Evolutionary conservation across 805 yeast species (phyloP).

Genomic region (Ogataea siamensis): DNA sequence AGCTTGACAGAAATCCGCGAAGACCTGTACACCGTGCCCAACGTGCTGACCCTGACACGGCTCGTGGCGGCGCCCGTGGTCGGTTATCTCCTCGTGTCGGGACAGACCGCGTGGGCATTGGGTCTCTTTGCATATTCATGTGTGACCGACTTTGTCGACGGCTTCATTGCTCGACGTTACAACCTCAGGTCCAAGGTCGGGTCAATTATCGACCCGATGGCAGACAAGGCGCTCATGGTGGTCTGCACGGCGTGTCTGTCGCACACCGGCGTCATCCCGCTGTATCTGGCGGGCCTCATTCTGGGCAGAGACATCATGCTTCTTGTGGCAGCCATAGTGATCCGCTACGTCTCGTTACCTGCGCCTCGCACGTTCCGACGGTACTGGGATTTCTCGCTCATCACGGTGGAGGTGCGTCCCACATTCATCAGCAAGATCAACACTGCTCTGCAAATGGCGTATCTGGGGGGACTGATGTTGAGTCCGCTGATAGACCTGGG

Average conservation of each 20-base stretch:
- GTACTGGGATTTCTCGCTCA: slow-evolving; percentile 76
- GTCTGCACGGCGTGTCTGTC: slow-evolving; percentile 78
- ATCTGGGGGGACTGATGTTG: slow-evolving; percentile 63
- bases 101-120: slow-evolving; percentile 63
- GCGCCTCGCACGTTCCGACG: slow-evolving; percentile 69
- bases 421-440: slow-evolving; percentile 82
- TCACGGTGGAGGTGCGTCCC: slow-evolving; percentile 86
- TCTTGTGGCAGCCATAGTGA: slow-evolving; percentile 67
- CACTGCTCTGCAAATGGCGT: slow-evolving; percentile 90
- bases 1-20: slow-evolving; percentile 43
- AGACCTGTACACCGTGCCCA: slow-evolving; percentile 80
- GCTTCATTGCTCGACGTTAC: slow-evolving; percentile 80
- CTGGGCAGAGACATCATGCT: slow-evolving; percentile 81
- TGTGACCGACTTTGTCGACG: slow-evolving; percentile 88
- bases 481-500: slow-evolving; percentile 44
- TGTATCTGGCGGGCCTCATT: slow-evolving; percentile 62
- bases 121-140: slow-evolving; percentile 81
- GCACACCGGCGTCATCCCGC: slow-evolving; percentile 66
- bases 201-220: slow-evolving; percentile 89
- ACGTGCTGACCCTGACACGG: slow-evolving; percentile 76
- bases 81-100: slow-evolving; percentile 71
- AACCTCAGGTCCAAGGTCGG: slow-evolving; percentile 81
- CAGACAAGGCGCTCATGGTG: slow-evolving; percentile 89
- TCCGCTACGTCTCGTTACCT: slow-evolving; percentile 72
- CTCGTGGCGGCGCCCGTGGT: slow-evolving; percentile 80